These are phyloP conservation scores for Magnolia sinica DNA, from an alignment of 164 flowering plant genomes.

Conservation along the genomic window DNA sequence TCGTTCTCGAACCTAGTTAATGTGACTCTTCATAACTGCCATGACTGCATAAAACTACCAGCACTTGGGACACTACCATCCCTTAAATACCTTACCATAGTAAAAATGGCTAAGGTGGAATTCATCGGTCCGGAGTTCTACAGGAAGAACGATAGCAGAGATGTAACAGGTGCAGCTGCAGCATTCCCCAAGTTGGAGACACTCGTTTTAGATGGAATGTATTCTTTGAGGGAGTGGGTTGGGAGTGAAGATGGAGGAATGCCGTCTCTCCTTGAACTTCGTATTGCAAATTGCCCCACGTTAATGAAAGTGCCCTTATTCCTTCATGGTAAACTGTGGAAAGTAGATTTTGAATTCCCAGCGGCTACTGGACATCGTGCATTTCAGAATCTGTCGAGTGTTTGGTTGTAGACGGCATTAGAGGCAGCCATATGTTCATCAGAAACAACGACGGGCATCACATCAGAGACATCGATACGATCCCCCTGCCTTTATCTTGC, in stretches of 20 bases:
- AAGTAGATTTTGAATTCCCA: not conserved
- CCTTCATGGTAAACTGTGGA: slow-evolving; percentile 5
- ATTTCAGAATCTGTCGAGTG: no score
- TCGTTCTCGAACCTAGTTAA: not conserved
- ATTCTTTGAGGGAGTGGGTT: not conserved
- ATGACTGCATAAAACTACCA: not conserved
- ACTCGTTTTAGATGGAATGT: not conserved
- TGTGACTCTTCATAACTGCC: not conserved
- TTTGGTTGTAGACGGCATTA: no score
- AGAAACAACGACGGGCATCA: no score
- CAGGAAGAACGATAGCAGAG: not conserved
- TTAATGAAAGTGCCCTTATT: slow-evolving; percentile 8
- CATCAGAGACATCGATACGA: no score
- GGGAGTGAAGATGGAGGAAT: not conserved
- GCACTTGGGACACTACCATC: slow-evolving; percentile 8
- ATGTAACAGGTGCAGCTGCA: no score
- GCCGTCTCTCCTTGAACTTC: not conserved
- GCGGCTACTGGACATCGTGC: slow-evolving; percentile 9
- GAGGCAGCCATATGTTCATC: no score
- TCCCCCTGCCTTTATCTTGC: slow-evolving; percentile 1
- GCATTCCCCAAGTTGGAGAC: slow-evolving; percentile 7
- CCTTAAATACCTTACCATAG: not conserved
- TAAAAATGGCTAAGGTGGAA: not conserved
- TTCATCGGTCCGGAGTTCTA: not conserved
- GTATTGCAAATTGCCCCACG: not conserved